Evolutionary conservation across 352 stramenopile species (phyloP), one percentile per base, ranked within the genome.

Genomic region (Phytophthora megakarya): DNA sequence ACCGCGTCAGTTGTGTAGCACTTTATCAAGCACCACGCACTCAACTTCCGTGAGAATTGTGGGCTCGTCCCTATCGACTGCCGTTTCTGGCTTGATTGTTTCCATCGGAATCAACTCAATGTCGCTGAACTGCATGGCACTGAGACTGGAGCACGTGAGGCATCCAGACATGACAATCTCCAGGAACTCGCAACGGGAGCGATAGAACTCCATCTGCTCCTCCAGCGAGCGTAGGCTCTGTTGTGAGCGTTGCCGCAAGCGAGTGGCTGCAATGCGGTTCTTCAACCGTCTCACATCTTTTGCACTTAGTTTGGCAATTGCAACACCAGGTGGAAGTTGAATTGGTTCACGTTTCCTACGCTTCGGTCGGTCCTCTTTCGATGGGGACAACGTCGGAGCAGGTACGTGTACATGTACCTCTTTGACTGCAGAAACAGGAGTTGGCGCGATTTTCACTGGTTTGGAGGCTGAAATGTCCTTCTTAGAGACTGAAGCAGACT

Each of bases 331-430:
- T 5, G 80, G 79, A 35, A 89, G 60, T 33, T 76, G 63, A 52
- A 89, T 86, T 1, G 75, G 52, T 26, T 80, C 75, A 43, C 76
- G 80, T 54, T 86, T 89, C 50, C 73, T 65, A 3, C 79, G 76
- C 30, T 43, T 78, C 64, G 33, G 63, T 47, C 38, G 28, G 16
- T 2, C 19, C 37, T 58, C 59, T 10, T 26, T 30, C 43, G 51
- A 64, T 19, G 61, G 61, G 12, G 53, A 69, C 8, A 65, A 49
- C 11, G 40, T 49, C 18, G 53, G 39, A 5, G 28, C 37, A 9
- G 13, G 25, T 25, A 18, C 16, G 8, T n/a, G 50, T 16, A 21
- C 26, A 16, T 10, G 21, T 11, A 26, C 18, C 22, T n/a, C n/a
- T n/a, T n/a, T n/a, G n/a, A n/a, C 16, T 54, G 23, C 32, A 39